Evolutionary conservation across 345 rosid species (phyloP).

Genomic region (Eutrema yunnanense): DNA sequence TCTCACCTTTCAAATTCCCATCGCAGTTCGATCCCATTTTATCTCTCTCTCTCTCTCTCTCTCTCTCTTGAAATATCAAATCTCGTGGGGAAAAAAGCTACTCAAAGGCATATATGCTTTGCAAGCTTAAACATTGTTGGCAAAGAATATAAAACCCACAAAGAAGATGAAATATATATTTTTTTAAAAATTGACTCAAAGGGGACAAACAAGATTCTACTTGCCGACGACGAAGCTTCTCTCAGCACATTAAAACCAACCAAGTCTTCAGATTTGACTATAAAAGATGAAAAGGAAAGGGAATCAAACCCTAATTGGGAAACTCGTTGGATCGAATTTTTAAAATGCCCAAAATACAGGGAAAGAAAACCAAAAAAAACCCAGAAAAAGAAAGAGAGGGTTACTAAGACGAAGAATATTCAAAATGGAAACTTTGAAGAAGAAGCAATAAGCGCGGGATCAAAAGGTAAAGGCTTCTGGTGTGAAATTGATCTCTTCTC

Average conservation of each 20-base stretch:
- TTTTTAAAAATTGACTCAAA: neutral
- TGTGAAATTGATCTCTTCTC: neutral
- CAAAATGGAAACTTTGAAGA: neutral
- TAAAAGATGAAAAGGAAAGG: neutral
- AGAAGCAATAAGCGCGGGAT: conserved; percentile 8
- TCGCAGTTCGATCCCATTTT: conserved; percentile 42
- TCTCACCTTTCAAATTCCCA: conserved; percentile 36
- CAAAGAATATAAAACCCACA: conserved; percentile 19
- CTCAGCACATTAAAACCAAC: conserved; percentile 3
- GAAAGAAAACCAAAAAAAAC: neutral
- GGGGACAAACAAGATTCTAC: conserved; percentile 5
- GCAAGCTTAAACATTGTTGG: conserved; percentile 20
- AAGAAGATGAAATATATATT: neutral
- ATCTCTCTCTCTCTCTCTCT: neutral
- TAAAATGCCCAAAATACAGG: neutral
- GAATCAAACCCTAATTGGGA: conserved; percentile 9
- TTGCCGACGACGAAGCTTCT: conserved; percentile 12
- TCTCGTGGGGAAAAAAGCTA: neutral
- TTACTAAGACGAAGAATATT: neutral
- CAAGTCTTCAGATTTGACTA: conserved; percentile 9
- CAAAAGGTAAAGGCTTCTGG: neutral
- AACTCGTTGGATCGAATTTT: neutral
- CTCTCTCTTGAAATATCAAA: neutral
- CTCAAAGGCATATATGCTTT: conserved; percentile 16
- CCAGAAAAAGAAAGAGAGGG: neutral